Base-by-base conservation (phyloP, 306 rosid species). In the Quercus engelmannii region DNA sequence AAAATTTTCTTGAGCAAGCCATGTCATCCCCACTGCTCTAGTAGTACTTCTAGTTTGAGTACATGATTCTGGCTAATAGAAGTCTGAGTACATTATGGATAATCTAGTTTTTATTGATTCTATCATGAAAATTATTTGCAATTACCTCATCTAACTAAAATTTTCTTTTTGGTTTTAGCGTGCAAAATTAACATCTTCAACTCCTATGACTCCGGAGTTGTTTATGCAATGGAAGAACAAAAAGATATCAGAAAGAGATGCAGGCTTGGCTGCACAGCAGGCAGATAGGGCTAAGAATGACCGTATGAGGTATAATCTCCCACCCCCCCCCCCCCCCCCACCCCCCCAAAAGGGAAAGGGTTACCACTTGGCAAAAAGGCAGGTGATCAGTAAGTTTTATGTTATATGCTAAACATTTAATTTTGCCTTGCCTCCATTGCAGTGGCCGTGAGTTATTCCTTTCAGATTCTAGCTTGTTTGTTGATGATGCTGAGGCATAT, bases 251-350 rank as follows among this genome's bases (percentile, higher is more conserved):
- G 99, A 94, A 81, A 92, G 94, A 89, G 95, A 94, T 71, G 97
- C 99, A 75, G 91, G 87, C 79, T 74, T 94, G 82, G 94, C 97
- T 80, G 90, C 88, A 78, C 97, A 87, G 56, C 97, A 83, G 80
- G 99, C 97, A 18, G 97, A 94, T 74, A 94, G 99, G 81, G 99
- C 97, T 70, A 94, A 94, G 90, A 92, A 92, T 80, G 97, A 94
- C 63, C 91, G 99, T 41, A 94, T 91, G 97, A 94, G 99, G 99
- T 92, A 86, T 58, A 41, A 35, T 59, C 80, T 31, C 61, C 58
- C 54, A 43, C 41, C 65, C 54, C 21, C 10, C 9, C 55, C 58
- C 54, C 21, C 10, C 9, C 55, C 58, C 33, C 2, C 43, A 67
- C 0, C 33, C 10, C 69, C 69, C 55, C 78, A 20, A 23, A 23